These are phyloP conservation scores for Alnus rubra DNA, from an alignment of 306 rosid species.

Conservation along the genomic window DNA sequence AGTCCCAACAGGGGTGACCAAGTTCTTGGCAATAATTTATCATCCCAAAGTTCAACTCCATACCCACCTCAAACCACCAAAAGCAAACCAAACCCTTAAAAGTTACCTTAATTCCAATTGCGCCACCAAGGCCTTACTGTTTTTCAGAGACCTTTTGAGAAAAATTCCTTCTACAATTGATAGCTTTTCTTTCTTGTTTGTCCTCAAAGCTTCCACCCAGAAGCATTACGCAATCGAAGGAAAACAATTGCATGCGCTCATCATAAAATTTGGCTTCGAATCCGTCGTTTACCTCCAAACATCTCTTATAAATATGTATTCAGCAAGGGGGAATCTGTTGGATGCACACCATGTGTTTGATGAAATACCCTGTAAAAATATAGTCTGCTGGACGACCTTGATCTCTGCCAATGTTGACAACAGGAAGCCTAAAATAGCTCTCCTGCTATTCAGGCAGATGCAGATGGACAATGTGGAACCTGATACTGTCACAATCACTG, in stretches of 20 bases:
- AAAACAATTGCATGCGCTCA: conserved; percentile 46
- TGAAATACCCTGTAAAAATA: conserved; percentile 40
- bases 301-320: conserved; percentile 43
- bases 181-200: conserved; percentile 47
- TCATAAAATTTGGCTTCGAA: conserved; percentile 48
- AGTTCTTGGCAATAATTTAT: conserved; percentile 14
- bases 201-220: conserved; percentile 47
- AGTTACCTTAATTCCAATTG: conserved; percentile 40
- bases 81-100: conserved; percentile 53
- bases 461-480: conserved; percentile 48
- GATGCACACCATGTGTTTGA: conserved; percentile 47
- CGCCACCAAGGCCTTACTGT: conserved; percentile 35
- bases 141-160: conserved; percentile 44
- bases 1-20: conserved; percentile 13
- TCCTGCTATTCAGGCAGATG: conserved; percentile 53
- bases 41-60: conserved; percentile 33
- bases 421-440: conserved; percentile 39
- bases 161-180: conserved; percentile 39
- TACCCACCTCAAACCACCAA: conserved; percentile 48
- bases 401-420: conserved; percentile 62
- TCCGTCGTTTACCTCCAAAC: conserved; percentile 48
- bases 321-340: conserved; percentile 18
- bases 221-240: conserved; percentile 35
- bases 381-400: conserved; percentile 55
- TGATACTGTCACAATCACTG: conserved; percentile 44